Evolutionary conservation across 148 eudicot genomes (phyloP).

Genomic region (Cornus florida): DNA sequence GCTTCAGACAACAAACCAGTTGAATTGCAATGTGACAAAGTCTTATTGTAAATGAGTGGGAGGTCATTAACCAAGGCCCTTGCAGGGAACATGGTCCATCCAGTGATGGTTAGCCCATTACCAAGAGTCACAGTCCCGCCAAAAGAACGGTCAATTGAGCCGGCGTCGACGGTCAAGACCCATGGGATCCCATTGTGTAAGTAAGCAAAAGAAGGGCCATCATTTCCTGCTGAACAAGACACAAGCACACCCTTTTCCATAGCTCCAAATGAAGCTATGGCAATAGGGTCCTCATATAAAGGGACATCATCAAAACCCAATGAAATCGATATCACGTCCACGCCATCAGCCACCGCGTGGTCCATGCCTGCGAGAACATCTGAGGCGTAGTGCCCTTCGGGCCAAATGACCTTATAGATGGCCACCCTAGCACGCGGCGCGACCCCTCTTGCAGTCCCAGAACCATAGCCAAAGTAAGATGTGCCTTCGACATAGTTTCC

Average conservation of each 20-base stretch:
- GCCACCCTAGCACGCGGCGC: conserved; percentile 40
- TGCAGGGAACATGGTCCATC: conserved; percentile 3
- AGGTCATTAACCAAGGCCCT: neutral
- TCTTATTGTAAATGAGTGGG: neutral
- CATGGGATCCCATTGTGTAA: no score
- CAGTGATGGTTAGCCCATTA: neutral
- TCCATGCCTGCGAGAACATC: conserved; percentile 36
- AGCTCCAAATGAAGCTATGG: no score
- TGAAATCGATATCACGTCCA: conserved; percentile 35
- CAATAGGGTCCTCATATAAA: no score
- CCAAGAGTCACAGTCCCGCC: conserved; percentile 3
- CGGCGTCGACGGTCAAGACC: no score
- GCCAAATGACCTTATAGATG: conserved; percentile 30
- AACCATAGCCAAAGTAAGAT: conserved; percentile 30
- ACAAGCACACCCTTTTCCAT: neutral
- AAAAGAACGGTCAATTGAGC: no score
- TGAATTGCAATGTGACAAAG: neutral
- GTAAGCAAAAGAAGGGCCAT: no score
- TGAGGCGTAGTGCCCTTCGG: conserved; percentile 9
- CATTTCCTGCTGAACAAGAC: no score
- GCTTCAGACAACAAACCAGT: no score
- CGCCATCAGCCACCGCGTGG: conserved; percentile 41
- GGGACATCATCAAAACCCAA: no score
- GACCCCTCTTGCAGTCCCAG: conserved; percentile 33
- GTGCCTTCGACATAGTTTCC: conserved; percentile 27